Percentiles rank a stretch among this genome's conserved stretches.
phyloP scores from a whole-genome alignment of 2,329 filamentous ascomycete species.

The Colletotrichum simmondsii region DNA sequence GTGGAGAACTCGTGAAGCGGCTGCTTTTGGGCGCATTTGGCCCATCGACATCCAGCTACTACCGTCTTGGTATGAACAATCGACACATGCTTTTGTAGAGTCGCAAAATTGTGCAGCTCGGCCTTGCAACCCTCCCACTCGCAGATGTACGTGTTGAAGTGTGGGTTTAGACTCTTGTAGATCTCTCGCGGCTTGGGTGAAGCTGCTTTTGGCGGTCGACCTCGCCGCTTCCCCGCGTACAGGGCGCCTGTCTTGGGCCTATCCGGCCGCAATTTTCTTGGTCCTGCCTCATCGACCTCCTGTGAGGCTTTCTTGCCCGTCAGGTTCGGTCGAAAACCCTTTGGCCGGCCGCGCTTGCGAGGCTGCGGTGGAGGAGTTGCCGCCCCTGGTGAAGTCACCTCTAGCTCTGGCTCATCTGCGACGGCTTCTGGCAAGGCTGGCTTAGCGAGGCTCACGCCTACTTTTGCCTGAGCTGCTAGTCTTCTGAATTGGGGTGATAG shows the following conservation, averaged over 20 bases:
- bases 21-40: slow-evolving; percentile 46
- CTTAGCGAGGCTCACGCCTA: slow-evolving; percentile 29
- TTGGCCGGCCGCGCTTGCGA: slow-evolving; percentile 57
- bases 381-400: background rate
- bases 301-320: slow-evolving; percentile 23
- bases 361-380: slow-evolving; percentile 19
- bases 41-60: slow-evolving; percentile 50
- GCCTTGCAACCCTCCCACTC: slow-evolving; percentile 70
- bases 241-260: slow-evolving; percentile 39
- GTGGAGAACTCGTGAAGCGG: slow-evolving; percentile 21
- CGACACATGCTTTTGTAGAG: slow-evolving; percentile 64
- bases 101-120: slow-evolving; percentile 71
- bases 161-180: slow-evolving; percentile 54
- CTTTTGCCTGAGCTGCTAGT: slow-evolving; percentile 22
- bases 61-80: slow-evolving; percentile 55
- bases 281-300: slow-evolving; percentile 31
- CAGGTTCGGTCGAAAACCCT: slow-evolving; percentile 56
- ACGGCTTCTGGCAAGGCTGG: slow-evolving; percentile 18
- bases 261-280: slow-evolving; percentile 39
- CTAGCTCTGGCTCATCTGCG: background rate
- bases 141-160: slow-evolving; percentile 65
- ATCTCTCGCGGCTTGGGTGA: slow-evolving; percentile 51
- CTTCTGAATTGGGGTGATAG: slow-evolving; percentile 35
- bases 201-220: slow-evolving; percentile 53
- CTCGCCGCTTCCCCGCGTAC: slow-evolving; percentile 49